Base-by-base conservation (phyloP, 345 rosid species). In the Populus nigra region DNA sequence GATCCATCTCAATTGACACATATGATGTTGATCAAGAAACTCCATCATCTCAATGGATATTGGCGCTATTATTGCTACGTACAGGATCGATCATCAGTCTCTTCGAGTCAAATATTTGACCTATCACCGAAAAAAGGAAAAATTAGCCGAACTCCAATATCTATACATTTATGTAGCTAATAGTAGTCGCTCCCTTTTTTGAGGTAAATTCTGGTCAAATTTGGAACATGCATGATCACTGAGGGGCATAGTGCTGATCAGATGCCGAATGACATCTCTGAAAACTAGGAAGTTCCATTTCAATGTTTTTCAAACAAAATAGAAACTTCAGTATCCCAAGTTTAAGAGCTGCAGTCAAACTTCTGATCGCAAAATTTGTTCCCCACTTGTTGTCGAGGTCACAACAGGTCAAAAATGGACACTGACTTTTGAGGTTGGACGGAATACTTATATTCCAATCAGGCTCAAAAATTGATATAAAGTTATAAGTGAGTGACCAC, bases 341-440 rank as follows among this genome's bases (percentile, higher is more conserved):
- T 59, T 10, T 4, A 57, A n/a, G 15, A n/a, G 15, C 5, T 23
- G 65, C 25, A 25, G 3, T 59, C 2, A 59, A 59, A 59, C 65
- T 59, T 59, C n/a, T 3, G 25, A 8, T 66, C 16, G 80, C 71
- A 67, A 59, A 17, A 69, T 70, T 73, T 31, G 73, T 67, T 83
- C 69, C 76, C 73, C 49, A 43, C 27, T 68, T 11, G 49, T 41
- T 38, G 16, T 59, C 61, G 50, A 77, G 76, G 72, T 50, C 62
- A 55, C 41, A 71, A 7, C 17, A 45, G 74, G 75, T 49, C 50
- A 74, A 76, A 79, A 74, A 74, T 62, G 16, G 62, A 67, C 80
- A 33, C n/a, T 41, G 80, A 80, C 82, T 85, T 82, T 80, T 33
- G 71, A 63, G 78, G 79, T 16, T 43, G 69, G 67, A 72, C 65